Conservation (phyloP, 2,329 filamentous ascomycete genomes). For the Pezicula rhizophila region DNA sequence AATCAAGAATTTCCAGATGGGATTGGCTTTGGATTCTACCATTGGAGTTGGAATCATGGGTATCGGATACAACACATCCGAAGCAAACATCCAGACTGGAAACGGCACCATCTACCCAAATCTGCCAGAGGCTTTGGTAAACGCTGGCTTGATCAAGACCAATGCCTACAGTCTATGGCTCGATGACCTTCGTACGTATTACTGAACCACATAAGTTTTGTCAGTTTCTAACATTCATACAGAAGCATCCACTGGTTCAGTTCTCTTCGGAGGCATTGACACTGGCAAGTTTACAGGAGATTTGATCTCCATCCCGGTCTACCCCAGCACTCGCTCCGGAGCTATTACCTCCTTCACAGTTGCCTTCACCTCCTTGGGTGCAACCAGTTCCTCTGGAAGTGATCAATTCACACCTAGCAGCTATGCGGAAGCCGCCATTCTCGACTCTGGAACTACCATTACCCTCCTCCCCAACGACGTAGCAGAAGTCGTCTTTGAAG, state of each 20-base stretch:
- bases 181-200: conserved; percentile 15
- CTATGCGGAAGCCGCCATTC: conserved; percentile 40
- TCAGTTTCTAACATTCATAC: background rate
- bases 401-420: conserved; percentile 8
- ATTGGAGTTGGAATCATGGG: conserved; percentile 49
- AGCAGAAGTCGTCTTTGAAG: conserved; percentile 35
- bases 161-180: conserved; percentile 27
- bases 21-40: conserved; percentile 40
- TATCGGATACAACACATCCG: conserved; percentile 38
- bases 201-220: too few species aligned
- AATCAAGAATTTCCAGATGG: conserved; percentile 44
- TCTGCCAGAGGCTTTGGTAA: conserved; percentile 19
- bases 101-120: conserved; percentile 23
- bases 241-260: conserved; percentile 14
- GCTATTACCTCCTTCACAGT: conserved; percentile 8
- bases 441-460: conserved; percentile 59
- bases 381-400: conserved; percentile 7
- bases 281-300: conserved; percentile 34
- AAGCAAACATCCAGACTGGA: conserved; percentile 37
- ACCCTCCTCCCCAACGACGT: conserved; percentile 55
- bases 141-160: conserved; percentile 34
- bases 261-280: conserved; percentile 36
- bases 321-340: conserved; percentile 1
- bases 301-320: conserved; percentile 19
- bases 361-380: conserved; percentile 9